Evolutionary conservation across 345 rosid genomes (phyloP), one percentile per base, ranked within the genome.

Genomic region (Turritis glabra): DNA sequence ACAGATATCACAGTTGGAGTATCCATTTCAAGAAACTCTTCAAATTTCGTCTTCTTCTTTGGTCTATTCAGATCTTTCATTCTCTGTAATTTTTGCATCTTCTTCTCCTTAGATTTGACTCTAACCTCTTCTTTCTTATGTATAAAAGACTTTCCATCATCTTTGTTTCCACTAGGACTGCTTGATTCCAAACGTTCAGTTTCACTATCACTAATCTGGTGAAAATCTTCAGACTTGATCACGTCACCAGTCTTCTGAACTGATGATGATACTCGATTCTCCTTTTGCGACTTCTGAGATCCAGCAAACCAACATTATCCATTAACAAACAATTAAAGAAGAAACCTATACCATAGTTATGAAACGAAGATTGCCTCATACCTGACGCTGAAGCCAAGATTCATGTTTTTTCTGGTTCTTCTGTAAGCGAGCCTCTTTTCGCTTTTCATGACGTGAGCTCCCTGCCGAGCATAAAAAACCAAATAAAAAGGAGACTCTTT

Each of bases 11-110:
- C 52, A 30, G 63, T 69, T 35, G 67, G 77, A 74, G 72, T 72
- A 60, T 89, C 93, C 81, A 87, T 78, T 74, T 82, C 85, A 67
- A 95, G 84, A 55, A 66, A 83, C 85, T 92, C 93, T 73, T 88
- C 92, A 74, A 92, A 95, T 64, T 84, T 90, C 5, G 96, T 82
- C 80, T 83, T 88, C 32, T 66, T 88, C 37, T 64, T 53, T 11
- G 65, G 77, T 67, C 72, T 76, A 54, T 80, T 82, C 50, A 73
- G 12, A 77, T 55, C 76, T 25, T 81, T 83, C 79, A 81, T 81
- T 61, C 40, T 56, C 51, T 71, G 80, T 37, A n/a, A 55, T 71
- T 26, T 71, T n/a, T 29, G 58, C 29, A 47, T 80, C 80, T 79
- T 81, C 41, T 53, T 72, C 48, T 62, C 74, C 52, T 46, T 63